Evolutionary conservation across 192 early-diverging fungal species (phyloP).

Genomic region (Anaeromyces robustus): DNA sequence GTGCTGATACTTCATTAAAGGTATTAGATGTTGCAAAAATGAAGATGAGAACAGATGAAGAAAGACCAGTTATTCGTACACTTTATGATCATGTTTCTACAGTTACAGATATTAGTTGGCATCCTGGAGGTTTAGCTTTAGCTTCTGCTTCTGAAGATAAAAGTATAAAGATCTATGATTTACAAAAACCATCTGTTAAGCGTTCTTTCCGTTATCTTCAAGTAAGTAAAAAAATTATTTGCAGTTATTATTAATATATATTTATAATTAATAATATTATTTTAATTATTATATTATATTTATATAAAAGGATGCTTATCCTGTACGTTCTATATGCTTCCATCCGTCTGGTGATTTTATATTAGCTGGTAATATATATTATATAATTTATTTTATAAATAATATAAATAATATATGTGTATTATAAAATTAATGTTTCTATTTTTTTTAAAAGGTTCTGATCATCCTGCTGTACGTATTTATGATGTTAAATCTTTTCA

Average conservation of each 20-base stretch:
- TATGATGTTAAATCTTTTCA: constrained; percentile 75
- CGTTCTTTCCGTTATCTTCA: constrained; percentile 68
- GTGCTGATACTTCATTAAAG: constrained; percentile 75
- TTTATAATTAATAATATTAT: background rate
- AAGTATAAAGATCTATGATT: constrained; percentile 78
- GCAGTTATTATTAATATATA: background rate
- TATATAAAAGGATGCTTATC: constrained; percentile 45
- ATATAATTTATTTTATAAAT: too few relatives aligned
- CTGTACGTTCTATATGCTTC: constrained; percentile 68
- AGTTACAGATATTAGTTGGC: constrained; percentile 74
- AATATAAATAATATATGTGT: too few relatives aligned
- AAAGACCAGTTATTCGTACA: constrained; percentile 76
- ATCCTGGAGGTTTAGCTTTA: constrained; percentile 81
- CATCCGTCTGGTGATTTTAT: constrained; percentile 88
- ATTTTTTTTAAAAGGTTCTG: constrained; percentile 28
- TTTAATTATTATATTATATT: background rate
- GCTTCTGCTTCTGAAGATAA: constrained; percentile 74
- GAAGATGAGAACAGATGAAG: constrained; percentile 38
- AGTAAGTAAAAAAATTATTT: constrained; percentile 13
- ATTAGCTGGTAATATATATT: constrained; percentile 40
- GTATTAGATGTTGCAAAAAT: constrained; percentile 76
- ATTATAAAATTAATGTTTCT: too few relatives aligned
- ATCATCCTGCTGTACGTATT: constrained; percentile 63
- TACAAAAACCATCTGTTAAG: constrained; percentile 65
- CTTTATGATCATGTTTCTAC: constrained; percentile 72